Evolutionary conservation across 805 yeast species (phyloP).

Genomic region (Priceomyces melissophilus): DNA sequence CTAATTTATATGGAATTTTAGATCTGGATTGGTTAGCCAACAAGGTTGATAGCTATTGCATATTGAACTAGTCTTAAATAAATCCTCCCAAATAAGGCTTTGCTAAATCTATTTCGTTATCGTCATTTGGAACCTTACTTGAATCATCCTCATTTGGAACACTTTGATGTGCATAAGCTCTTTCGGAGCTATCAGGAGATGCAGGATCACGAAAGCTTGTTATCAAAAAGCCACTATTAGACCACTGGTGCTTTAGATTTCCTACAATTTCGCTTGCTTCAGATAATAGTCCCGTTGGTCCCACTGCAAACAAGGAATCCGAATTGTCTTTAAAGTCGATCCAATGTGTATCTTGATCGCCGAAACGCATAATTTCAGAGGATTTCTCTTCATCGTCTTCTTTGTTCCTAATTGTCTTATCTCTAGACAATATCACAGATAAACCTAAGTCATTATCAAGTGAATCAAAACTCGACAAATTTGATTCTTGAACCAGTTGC

Average conservation of each 20-base stretch:
- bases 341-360: constrained; percentile 44
- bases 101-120: too few species aligned
- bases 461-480: constrained; percentile 14
- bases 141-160: too few species aligned
- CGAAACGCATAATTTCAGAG: constrained; percentile 12
- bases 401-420: constrained; percentile 33
- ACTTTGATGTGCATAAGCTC: too few species aligned
- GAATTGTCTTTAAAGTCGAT: constrained; percentile 41
- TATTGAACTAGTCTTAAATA: too few species aligned
- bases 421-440: constrained; percentile 29
- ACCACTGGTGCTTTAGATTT: constrained; percentile 38
- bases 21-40: too few species aligned
- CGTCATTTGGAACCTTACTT: too few species aligned
- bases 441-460: constrained; percentile 27
- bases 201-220: not conserved
- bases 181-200: too few species aligned
- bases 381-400: constrained; percentile 26
- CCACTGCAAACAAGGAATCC: constrained; percentile 47
- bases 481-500: not conserved
- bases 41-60: too few species aligned
- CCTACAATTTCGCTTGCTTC: constrained; percentile 61
- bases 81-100: too few species aligned
- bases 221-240: constrained; percentile 9
- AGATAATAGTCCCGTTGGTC: constrained; percentile 69
- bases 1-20: too few species aligned